A percentile compares a stretch with the other conserved stretches of the same genome.
These are phyloP conservation scores for Xylaria nigripes DNA, from an alignment of 495 filamentous ascomycete species.

Conservation along the genomic window DNA sequence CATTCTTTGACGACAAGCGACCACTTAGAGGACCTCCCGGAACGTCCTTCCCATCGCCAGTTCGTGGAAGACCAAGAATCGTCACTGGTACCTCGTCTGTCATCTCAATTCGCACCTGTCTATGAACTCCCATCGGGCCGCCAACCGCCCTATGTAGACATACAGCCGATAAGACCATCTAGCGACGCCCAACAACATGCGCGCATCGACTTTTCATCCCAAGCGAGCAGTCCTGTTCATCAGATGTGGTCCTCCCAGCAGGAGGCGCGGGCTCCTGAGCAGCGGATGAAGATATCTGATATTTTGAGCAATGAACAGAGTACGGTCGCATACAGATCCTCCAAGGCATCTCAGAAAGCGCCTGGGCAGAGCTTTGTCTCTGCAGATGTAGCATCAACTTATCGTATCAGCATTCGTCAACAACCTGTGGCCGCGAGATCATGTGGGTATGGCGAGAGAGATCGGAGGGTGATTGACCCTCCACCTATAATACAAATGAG, in stretches of 20 bases:
- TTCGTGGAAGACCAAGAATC: conserved; percentile 10
- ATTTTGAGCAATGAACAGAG: conserved; percentile 30
- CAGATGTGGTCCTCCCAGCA: conserved; percentile 17
- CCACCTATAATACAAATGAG: conserved; percentile 88
- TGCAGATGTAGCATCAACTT: conserved; percentile 14
- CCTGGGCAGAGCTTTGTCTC: conserved; percentile 12
- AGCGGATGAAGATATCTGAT: conserved; percentile 41
- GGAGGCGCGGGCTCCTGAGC: conserved; percentile 24
- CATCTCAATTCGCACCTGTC: conserved; percentile 11
- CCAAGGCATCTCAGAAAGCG: conserved; percentile 21
- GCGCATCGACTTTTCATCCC: conserved; percentile 13
- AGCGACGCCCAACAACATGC: conserved; percentile 16
- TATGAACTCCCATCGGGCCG: conserved; percentile 8
- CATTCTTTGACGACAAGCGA: conserved; percentile 30
- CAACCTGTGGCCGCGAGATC: conserved; percentile 85
- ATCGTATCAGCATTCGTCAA: conserved; percentile 66
- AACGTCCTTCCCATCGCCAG: conserved; percentile 16
- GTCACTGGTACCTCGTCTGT: conserved; percentile 11
- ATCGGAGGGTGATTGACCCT: conserved; percentile 88
- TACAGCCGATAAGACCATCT: conserved; percentile 11
- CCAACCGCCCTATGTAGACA: conserved; percentile 12
- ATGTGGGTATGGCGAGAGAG: conserved; percentile 89
- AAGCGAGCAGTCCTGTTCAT: conserved; percentile 9
- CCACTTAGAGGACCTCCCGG: conserved; percentile 30
- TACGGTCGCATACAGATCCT: neutral